Evolutionary conservation across 1,284 basidiomycete species (phyloP).

Genomic region (Cutaneotrichosporon sp.): DNA sequence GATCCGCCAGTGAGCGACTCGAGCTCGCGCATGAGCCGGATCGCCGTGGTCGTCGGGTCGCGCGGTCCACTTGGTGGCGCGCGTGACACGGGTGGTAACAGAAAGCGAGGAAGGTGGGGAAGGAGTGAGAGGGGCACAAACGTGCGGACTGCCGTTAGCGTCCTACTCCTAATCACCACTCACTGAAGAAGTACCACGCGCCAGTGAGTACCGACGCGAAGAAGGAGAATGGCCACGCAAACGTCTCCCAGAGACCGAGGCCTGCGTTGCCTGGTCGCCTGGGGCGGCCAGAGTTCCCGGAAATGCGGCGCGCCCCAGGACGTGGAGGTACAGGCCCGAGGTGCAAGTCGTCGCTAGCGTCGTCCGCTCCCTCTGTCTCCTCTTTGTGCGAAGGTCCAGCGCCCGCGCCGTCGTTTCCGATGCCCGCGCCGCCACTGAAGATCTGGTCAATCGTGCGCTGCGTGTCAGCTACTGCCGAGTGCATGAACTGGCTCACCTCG

Average conservation of each 20-base stretch:
- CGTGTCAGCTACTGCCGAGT: slow-evolving; percentile 2
- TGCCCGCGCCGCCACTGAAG: slow-evolving; percentile 22
- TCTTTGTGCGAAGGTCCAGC: slow-evolving; percentile 5
- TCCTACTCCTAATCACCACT: slow-evolving; percentile 10
- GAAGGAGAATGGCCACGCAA: slow-evolving; percentile 36
- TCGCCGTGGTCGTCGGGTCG: slow-evolving; percentile 33
- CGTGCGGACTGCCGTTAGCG: slow-evolving; percentile 33
- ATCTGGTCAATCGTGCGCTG: slow-evolving; percentile 38
- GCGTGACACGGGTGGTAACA: slow-evolving; percentile 35
- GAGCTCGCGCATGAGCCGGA: slow-evolving; percentile 38
- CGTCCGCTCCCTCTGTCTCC: slow-evolving; percentile 10
- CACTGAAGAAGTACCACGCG: slow-evolving; percentile 47
- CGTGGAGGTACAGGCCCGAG: slow-evolving; percentile 6
- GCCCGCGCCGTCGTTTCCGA: neutral
- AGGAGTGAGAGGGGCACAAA: slow-evolving; percentile 43
- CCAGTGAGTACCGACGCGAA: slow-evolving; percentile 36
- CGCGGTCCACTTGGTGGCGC: slow-evolving; percentile 21
- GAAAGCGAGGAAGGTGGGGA: slow-evolving; percentile 41
- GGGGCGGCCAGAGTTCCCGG: slow-evolving; percentile 9
- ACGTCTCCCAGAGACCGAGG: slow-evolving; percentile 21
- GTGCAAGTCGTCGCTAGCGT: slow-evolving; percentile 9
- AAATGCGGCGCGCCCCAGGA: slow-evolving; percentile 14
- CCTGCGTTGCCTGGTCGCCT: slow-evolving; percentile 4
- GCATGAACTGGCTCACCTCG: slow-evolving; percentile 33
- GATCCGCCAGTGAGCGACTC: slow-evolving; percentile 36